These are phyloP conservation scores for Stygiomarasmius scandens DNA, from an alignment of 1,284 basidiomycete species.

Conservation along the genomic window DNA sequence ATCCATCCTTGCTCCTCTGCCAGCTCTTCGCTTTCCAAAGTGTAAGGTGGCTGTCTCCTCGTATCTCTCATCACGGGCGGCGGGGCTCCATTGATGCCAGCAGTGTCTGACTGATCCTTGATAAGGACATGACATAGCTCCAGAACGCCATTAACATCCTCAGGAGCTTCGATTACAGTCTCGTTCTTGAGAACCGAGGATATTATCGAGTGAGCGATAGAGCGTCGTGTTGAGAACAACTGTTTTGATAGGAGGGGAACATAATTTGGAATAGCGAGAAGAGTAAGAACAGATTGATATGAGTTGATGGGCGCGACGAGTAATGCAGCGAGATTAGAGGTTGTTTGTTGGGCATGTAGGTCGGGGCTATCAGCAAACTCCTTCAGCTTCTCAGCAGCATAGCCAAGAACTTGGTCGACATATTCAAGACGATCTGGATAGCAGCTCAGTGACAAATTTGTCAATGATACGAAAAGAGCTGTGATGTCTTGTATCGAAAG, in stretches of 20 bases:
- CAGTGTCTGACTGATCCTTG: slow-evolving; percentile 78
- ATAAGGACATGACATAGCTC: slow-evolving; percentile 91
- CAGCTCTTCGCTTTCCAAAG: slow-evolving; percentile 80
- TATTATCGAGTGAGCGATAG: slow-evolving; percentile 89
- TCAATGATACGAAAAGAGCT: slow-evolving; percentile 89
- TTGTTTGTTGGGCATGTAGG: slow-evolving; percentile 84
- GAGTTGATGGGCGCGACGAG: slow-evolving; percentile 92
- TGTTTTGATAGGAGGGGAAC: slow-evolving; percentile 81
- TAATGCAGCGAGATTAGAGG: slow-evolving; percentile 84
- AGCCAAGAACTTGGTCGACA: slow-evolving; percentile 90
- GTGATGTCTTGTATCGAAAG: slow-evolving; percentile 95
- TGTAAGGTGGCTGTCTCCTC: slow-evolving; percentile 57
- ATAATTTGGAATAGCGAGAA: slow-evolving; percentile 91
- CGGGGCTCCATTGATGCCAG: slow-evolving; percentile 31
- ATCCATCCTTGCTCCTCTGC: slow-evolving; percentile 98
- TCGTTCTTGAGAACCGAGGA: slow-evolving; percentile 94
- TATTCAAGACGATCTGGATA: slow-evolving; percentile 95
- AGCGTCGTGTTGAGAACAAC: slow-evolving; percentile 85
- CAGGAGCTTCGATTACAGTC: slow-evolving; percentile 86
- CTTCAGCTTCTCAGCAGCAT: slow-evolving; percentile 83
- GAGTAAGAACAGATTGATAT: slow-evolving; percentile 90
- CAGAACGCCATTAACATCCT: slow-evolving; percentile 90
- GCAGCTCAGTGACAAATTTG: slow-evolving; percentile 91
- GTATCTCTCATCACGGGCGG: slow-evolving; percentile 47
- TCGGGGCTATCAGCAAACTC: slow-evolving; percentile 87